Base-by-base conservation (phyloP, 2,329 filamentous ascomycete genomes). In the Dothideomycetidae sp. region DNA sequence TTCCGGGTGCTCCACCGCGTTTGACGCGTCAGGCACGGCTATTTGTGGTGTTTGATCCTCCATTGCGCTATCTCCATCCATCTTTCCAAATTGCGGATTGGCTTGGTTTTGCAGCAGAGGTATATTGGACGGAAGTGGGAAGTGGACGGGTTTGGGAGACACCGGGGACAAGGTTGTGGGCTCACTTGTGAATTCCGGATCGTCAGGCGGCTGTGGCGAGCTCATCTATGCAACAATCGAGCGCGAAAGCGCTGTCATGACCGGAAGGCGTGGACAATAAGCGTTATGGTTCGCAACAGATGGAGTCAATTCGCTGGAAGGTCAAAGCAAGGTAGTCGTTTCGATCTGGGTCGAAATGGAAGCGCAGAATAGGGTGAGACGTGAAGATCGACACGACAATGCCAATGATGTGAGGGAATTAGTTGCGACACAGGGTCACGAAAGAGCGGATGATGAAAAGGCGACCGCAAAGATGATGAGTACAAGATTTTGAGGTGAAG, bases 101-200 rank as follows among this genome's bases (percentile, higher is more conserved):
- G 74, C 81, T 60, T 80, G 75, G 53, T 77, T 75, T 53, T 75
- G 69, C 51, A 81, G 64, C 38, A 82, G 70, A 41, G 77, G 75
- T 42, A 81, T 79, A 48, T 73, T 78, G 48, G 73, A 68, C 37
- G 76, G 75, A 56, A 77, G 71, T 47, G 76, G 69, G 47, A 76
- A 64, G 57, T 81, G 74, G 49, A 80, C 59, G 47, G 78, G 78
- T 50, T 76, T 74, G 52, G 78, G 78, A 54, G 75, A 81, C 53
- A 78, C 72, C 46, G 78, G 78, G 53, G 75, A 78, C 52, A 78
- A 61, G 46, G 54, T 26, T 14, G 44, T 45, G 15, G 70, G 70
- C 56, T 75, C 70, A 60, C 73, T 73, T 53, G 69, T 71, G 54
- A 75, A 72, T 56, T 77, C 70, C 52, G 67, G 59, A 55, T 70